These are phyloP conservation scores for Epichloe elymi DNA, from an alignment of 2,329 filamentous ascomycete genomes.

Conservation along the genomic window DNA sequence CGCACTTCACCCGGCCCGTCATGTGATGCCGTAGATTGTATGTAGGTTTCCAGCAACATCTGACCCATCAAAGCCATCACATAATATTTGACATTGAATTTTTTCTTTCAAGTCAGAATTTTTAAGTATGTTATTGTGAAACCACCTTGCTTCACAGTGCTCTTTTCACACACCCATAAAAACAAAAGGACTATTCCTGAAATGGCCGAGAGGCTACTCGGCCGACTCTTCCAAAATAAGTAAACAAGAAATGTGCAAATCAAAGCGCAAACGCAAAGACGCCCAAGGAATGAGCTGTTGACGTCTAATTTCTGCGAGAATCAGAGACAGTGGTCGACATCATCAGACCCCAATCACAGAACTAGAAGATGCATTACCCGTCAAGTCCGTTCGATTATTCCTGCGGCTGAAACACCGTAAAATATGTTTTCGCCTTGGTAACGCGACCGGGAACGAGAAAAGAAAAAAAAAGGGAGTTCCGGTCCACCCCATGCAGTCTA, in stretches of 20 bases:
- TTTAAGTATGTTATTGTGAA: background rate
- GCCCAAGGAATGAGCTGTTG: background rate
- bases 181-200: constrained; percentile 3
- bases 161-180: background rate
- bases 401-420: background rate
- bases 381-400: background rate
- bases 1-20: constrained; percentile 16
- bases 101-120: constrained; percentile 7
- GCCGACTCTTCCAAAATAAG: background rate
- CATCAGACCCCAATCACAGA: background rate
- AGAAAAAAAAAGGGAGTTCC: background rate
- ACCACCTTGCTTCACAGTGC: background rate
- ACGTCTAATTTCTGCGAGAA: background rate
- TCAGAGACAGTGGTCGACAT: background rate
- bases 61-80: background rate
- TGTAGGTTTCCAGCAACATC: background rate
- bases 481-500: background rate
- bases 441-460: background rate
- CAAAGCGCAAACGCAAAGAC: background rate
- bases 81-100: background rate
- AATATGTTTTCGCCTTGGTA: background rate
- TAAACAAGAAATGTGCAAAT: background rate
- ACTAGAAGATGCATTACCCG: background rate
- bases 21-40: constrained; percentile 17
- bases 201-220: background rate